phyloP scores from a whole-genome alignment of 768 basidiomycete genomes.

The Lyophyllum shimeji region DNA sequence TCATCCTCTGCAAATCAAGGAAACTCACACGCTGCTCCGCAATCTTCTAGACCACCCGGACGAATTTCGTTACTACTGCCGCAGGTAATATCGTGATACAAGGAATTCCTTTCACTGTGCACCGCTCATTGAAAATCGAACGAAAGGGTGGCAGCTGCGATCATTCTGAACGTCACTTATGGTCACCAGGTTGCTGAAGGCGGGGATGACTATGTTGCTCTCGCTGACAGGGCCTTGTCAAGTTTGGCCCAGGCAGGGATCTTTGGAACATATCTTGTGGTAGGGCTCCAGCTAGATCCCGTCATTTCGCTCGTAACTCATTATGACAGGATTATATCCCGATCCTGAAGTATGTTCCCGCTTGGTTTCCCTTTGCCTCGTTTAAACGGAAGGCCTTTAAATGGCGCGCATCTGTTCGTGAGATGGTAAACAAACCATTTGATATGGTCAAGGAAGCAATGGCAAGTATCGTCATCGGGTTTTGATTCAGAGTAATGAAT shows the following conservation, averaged over 20 bases:
- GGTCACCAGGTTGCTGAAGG: slow-evolving; percentile 34
- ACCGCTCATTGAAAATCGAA: background rate
- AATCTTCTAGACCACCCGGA: slow-evolving; percentile 35
- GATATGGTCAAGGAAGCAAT: slow-evolving; percentile 36
- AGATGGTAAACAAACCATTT: slow-evolving; percentile 41
- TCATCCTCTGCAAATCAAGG: slow-evolving; percentile 30
- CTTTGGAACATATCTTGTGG: slow-evolving; percentile 44
- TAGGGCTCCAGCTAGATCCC: background rate
- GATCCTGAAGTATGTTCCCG: slow-evolving; percentile 38
- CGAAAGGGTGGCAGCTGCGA: slow-evolving; percentile 33
- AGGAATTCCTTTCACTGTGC: background rate
- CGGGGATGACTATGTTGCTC: slow-evolving; percentile 38
- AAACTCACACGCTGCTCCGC: slow-evolving; percentile 37
- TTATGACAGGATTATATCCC: slow-evolving; percentile 30
- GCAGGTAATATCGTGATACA: slow-evolving; percentile 23
- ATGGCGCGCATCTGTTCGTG: slow-evolving; percentile 31
- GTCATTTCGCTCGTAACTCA: background rate
- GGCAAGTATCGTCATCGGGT: slow-evolving; percentile 18
- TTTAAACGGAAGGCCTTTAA: slow-evolving; percentile 38
- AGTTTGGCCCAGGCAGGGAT: slow-evolving; percentile 36
- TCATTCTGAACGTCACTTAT: slow-evolving; percentile 41
- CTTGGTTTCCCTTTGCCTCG: slow-evolving; percentile 39
- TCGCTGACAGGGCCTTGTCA: slow-evolving; percentile 38
- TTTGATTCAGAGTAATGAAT: background rate
- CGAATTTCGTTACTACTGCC: slow-evolving; percentile 34